Conservation (phyloP, 768 basidiomycete genomes). For the Nidularia sp. region DNA sequence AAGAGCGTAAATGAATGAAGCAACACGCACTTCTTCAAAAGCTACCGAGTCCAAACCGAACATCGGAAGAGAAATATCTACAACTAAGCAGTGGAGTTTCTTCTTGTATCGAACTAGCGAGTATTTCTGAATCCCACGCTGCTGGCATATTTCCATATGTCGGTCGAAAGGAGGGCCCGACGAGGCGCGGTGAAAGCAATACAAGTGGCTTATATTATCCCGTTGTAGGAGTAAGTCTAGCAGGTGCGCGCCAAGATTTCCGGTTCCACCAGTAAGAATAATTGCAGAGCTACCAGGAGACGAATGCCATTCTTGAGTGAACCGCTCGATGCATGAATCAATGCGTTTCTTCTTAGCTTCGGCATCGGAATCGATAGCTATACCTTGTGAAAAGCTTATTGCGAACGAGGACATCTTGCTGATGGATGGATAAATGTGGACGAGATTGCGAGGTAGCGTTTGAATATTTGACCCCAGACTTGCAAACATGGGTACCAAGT, state of each 20-base stretch:
- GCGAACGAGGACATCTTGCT: background rate
- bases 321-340: slow-evolving; percentile 1
- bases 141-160: background rate
- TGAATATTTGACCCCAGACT: background rate
- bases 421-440: slow-evolving; percentile 2
- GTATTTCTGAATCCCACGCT: background rate
- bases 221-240: slow-evolving; percentile 16
- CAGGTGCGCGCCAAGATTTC: slow-evolving; percentile 22
- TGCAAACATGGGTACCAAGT: slow-evolving; percentile 1
- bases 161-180: background rate
- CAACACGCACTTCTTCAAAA: background rate
- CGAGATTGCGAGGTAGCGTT: slow-evolving; percentile 4
- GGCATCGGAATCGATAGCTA: background rate
- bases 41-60: slow-evolving; percentile 1
- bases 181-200: slow-evolving; percentile 17
- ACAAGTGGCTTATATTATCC: slow-evolving; percentile 12
- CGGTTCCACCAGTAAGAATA: slow-evolving; percentile 28
- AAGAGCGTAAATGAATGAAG: too few species aligned
- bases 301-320: background rate
- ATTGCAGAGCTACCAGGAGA: slow-evolving; percentile 2
- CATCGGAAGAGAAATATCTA: slow-evolving; percentile 2
- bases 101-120: background rate
- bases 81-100: background rate
- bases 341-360: background rate
- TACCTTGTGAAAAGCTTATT: background rate